Evolutionary conservation across 176 grass and related monocot genomes (phyloP).

Genomic region (sorghum (Sorghum bicolor)): DNA sequence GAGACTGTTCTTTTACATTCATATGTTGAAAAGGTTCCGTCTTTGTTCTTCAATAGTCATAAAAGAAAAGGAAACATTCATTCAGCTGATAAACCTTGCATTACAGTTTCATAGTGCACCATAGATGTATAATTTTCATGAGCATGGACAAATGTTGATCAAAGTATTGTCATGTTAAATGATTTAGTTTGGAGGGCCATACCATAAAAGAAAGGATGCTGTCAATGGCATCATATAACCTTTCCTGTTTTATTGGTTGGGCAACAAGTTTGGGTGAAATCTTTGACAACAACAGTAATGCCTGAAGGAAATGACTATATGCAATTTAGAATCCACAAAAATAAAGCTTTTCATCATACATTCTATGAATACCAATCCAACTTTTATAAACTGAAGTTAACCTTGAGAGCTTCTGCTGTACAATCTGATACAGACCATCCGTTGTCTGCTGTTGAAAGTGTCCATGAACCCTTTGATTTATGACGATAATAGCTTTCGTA

Average conservation of each 20-base stretch:
- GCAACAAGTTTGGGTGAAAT: conserved; percentile 18
- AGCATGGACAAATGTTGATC: background rate
- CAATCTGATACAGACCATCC: background rate
- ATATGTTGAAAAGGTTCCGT: no score
- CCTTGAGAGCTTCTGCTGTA: conserved; percentile 8
- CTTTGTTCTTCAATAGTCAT: conserved; percentile 13
- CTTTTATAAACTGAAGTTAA: background rate
- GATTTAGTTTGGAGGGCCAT: background rate
- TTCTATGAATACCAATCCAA: background rate
- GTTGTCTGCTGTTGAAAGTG: background rate
- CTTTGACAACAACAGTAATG: conserved; percentile 28
- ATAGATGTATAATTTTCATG: background rate
- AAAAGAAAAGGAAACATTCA: background rate
- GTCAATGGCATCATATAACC: conserved; percentile 36
- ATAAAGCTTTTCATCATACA: background rate
- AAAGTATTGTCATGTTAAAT: background rate
- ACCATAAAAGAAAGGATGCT: conserved; percentile 37
- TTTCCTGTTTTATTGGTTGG: background rate
- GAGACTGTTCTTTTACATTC: conserved; percentile 24
- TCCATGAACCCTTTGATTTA: conserved; percentile 14
- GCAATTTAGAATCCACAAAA: background rate
- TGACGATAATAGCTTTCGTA: background rate
- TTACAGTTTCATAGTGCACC: background rate
- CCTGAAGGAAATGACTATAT: background rate
- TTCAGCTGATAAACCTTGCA: background rate